These are phyloP conservation scores for Gnaphalium uliginosum DNA, from an alignment of 129 eudicot genomes.

Conservation along the genomic window DNA sequence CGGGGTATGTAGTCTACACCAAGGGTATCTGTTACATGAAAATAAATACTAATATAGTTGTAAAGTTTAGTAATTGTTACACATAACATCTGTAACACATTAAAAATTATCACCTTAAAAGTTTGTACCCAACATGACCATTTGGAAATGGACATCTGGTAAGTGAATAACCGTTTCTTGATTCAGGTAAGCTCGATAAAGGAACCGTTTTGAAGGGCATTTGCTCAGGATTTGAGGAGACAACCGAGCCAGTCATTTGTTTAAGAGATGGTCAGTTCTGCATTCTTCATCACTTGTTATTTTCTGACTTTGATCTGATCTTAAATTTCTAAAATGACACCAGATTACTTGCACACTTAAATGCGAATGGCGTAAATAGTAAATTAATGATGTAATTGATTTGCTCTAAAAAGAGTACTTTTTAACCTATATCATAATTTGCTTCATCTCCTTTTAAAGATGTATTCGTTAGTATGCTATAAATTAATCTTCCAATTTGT, in stretches of 20 bases:
- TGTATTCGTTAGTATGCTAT: not conserved
- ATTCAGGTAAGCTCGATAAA: conserved; percentile 79
- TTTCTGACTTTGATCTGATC: not conserved
- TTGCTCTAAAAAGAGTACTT: too few species aligned
- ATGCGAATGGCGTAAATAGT: too few species aligned
- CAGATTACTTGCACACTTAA: not conserved
- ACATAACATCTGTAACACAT: not conserved
- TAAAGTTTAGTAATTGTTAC: not conserved
- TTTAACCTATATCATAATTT: not conserved
- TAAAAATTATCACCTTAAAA: not conserved
- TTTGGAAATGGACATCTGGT: not conserved
- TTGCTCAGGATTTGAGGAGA: conserved; percentile 92
- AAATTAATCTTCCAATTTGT: not conserved
- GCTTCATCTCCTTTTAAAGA: not conserved
- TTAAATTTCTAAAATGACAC: too few species aligned
- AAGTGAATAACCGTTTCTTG: conserved; percentile 16
- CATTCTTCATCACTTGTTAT: conserved; percentile 4
- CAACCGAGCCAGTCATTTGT: conserved; percentile 77
- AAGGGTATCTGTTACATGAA: not conserved
- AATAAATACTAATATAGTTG: not conserved
- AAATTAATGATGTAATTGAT: too few species aligned
- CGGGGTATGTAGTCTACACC: conserved; percentile 52
- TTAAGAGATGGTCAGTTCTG: conserved; percentile 52
- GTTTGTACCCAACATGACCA: not conserved
- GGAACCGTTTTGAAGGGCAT: conserved; percentile 90